These are phyloP conservation scores for Leishmania mexicana DNA, from an alignment of 208 protist genomes.

Conservation along the genomic window DNA sequence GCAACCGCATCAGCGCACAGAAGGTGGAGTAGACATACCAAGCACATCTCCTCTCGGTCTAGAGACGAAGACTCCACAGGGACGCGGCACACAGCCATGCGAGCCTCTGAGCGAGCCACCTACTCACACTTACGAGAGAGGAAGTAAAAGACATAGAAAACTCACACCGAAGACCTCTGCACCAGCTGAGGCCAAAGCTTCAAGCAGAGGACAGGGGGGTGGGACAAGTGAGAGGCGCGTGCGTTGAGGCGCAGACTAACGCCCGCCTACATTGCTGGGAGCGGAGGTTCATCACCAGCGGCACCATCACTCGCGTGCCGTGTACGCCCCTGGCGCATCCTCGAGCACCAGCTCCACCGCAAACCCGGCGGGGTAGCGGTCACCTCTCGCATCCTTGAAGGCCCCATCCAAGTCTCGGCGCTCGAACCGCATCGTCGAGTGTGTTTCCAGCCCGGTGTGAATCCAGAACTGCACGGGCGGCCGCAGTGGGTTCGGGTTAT, in stretches of 20 bases:
- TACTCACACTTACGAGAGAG: neutral
- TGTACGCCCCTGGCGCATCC: slow-evolving; percentile 21
- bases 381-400: slow-evolving; percentile 66
- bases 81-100: neutral
- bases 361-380: slow-evolving; percentile 74
- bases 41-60: neutral
- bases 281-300: neutral
- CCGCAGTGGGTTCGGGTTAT: slow-evolving; percentile 68
- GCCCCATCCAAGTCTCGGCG: slow-evolving; percentile 67
- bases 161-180: neutral
- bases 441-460: slow-evolving; percentile 62
- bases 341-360: slow-evolving; percentile 44
- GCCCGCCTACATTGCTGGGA: neutral
- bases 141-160: neutral
- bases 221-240: neutral
- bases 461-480: slow-evolving; percentile 79
- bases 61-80: neutral
- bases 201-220: too few relatives aligned
- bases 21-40: neutral
- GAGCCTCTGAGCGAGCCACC: neutral
- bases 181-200: neutral
- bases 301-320: neutral
- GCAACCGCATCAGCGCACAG: neutral
- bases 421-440: slow-evolving; percentile 30
- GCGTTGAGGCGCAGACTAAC: neutral